Percentiles rank a stretch among this genome's conserved stretches.
Conservation (phyloP, 441 rosid species). For the Adansonia rubrostipa region DNA sequence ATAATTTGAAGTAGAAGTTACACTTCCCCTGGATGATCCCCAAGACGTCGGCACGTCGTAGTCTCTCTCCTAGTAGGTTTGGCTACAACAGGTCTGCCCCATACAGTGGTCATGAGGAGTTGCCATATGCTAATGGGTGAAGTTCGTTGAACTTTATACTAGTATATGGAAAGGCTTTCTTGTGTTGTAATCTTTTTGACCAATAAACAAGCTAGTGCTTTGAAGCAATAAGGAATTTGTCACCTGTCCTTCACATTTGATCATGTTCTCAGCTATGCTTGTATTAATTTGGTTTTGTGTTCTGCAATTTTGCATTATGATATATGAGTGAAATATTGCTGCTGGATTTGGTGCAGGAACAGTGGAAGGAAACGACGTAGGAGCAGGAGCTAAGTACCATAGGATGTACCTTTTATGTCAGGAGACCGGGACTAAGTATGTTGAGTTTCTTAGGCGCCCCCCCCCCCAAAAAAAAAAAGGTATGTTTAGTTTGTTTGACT, state of each 20-base stretch:
- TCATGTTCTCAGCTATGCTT: background rate
- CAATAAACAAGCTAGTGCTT: background rate
- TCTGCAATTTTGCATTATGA: background rate
- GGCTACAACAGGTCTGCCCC: constrained; percentile 2
- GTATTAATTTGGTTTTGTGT: background rate
- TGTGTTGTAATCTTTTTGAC: background rate
- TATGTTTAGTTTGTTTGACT: constrained; percentile 51
- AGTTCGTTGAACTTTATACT: constrained; percentile 11
- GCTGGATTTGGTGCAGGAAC: constrained; percentile 56
- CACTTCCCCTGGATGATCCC: constrained; percentile 71
- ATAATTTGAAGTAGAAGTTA: constrained; percentile 50
- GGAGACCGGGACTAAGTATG: constrained; percentile 42
- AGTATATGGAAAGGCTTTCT: background rate
- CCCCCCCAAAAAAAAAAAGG: no score
- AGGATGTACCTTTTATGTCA: constrained; percentile 26
- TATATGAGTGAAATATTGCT: constrained; percentile 3
- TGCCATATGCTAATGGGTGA: constrained; percentile 69
- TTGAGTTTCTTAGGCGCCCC: no score
- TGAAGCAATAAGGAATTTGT: no score
- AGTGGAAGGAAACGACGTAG: constrained; percentile 75
- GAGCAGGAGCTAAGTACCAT: constrained; percentile 68
- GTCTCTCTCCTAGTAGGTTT: no score
- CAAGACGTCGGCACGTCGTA: constrained; percentile 14
- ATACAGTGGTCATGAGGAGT: constrained; percentile 59
- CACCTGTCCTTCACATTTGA: background rate